Evolutionary conservation across 108 stramenopile genomes (phyloP).

Genomic region (Nitzschia inconspicua): DNA sequence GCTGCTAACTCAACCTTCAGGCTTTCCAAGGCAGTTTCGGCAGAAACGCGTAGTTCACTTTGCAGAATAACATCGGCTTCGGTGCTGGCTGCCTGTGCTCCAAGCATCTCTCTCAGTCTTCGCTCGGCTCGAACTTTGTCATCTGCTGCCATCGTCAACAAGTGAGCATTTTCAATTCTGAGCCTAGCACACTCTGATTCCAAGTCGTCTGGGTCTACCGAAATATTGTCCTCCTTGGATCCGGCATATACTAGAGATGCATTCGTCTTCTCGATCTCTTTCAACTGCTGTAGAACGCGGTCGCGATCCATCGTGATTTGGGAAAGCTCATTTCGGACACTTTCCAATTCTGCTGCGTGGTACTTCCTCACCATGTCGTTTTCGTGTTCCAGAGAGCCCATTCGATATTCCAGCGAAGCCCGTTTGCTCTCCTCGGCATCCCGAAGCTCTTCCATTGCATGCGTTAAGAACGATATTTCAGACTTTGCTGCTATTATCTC

Average conservation of each 20-base stretch:
- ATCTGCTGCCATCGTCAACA: constrained; percentile 57
- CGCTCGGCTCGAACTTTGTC: constrained; percentile 58
- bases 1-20: constrained; percentile 51
- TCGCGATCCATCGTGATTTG: constrained; percentile 68
- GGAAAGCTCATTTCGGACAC: constrained; percentile 57
- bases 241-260: constrained; percentile 44
- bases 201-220: constrained; percentile 23
- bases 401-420: constrained; percentile 69
- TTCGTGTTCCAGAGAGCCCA: constrained; percentile 67
- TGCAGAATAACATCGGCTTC: constrained; percentile 78
- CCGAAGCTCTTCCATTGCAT: constrained; percentile 71
- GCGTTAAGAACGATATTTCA: constrained; percentile 58
- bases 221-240: constrained; percentile 16
- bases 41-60: constrained; percentile 53
- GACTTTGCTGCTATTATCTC: constrained; percentile 67
- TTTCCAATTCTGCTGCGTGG: constrained; percentile 51
- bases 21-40: constrained; percentile 43
- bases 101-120: constrained; percentile 60
- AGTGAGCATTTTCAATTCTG: constrained; percentile 71
- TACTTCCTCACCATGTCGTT: constrained; percentile 39
- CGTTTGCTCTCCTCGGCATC: constrained; percentile 51
- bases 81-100: constrained; percentile 53
- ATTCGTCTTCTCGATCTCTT: constrained; percentile 68
- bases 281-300: constrained; percentile 52
- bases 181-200: constrained; percentile 54